Percentiles rank a stretch among this genome's conserved stretches.
These are phyloP conservation scores for Moesziomyces antarcticus DNA, from an alignment of 1,284 basidiomycete genomes.

Conservation along the genomic window DNA sequence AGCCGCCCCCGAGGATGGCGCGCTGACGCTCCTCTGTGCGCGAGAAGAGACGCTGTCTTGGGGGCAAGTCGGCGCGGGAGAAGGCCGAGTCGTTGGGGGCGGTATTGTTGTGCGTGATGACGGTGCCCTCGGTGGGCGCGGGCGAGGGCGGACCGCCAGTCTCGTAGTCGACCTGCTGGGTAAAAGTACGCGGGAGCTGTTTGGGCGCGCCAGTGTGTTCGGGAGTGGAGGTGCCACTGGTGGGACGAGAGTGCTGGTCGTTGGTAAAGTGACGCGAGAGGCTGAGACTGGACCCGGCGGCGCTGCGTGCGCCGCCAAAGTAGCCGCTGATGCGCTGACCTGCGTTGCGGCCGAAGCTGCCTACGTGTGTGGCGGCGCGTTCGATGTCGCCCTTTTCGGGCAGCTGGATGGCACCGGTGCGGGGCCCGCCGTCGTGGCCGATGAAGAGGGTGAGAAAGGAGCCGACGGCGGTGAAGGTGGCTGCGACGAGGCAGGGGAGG, in stretches of 20 bases:
- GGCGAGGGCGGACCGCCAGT: conserved; percentile 63
- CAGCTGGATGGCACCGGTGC: conserved; percentile 57
- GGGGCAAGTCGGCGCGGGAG: conserved; percentile 25
- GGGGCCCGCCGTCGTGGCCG: conserved; percentile 77
- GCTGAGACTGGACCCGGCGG: conserved; percentile 39
- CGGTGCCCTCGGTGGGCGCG: conserved; percentile 43
- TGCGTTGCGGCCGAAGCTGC: conserved; percentile 54
- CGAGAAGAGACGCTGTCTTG: conserved; percentile 40
- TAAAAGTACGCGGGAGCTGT: conserved; percentile 55
- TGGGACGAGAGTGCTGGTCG: conserved; percentile 3
- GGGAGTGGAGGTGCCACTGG: conserved; percentile 19
- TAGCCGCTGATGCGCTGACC: conserved; percentile 61
- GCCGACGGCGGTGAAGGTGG: conserved; percentile 72
- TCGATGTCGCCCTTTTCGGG: conserved; percentile 55
- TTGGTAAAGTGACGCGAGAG: conserved; percentile 29
- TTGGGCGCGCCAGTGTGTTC: conserved; percentile 7
- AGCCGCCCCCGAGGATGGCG: conserved; percentile 53
- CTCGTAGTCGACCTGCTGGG: conserved; percentile 62
- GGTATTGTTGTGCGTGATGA: conserved; percentile 50
- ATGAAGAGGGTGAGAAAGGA: conserved; percentile 88
- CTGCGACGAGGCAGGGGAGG: conserved; percentile 80
- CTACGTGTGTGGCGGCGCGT: conserved; percentile 40
- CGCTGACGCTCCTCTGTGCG: conserved; percentile 55
- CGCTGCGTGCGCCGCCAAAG: conserved; percentile 37
- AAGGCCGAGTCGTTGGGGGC: conserved; percentile 46